Base-by-base conservation (phyloP, 2,329 filamentous ascomycete genomes). In the Pseudogymnoascus sp. region DNA sequence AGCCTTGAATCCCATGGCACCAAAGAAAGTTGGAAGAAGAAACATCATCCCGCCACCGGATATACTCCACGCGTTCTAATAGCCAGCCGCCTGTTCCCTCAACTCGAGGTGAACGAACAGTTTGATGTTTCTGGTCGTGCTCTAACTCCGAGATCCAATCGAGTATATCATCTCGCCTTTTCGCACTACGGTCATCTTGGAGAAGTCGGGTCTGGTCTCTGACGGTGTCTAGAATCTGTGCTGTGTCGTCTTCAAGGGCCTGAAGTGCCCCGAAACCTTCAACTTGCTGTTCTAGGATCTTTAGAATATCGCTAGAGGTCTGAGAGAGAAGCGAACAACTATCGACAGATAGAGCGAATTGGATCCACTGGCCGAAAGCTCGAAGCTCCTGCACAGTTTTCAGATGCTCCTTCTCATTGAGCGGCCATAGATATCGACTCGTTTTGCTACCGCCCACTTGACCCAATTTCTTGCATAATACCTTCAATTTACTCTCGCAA, bases 1-100 rank as follows among this genome's bases (percentile, higher is more conserved):
- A 64, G 19, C 69, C 68, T 39, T 64, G 68, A 30, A 67, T 68
- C 11, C 69, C 69, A 36, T 65, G 60, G 59, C 67, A 69, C 64
- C 64, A 69, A 36, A 69, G 65, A 4, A 63, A 16, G 16, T 62
- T 59, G 8, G 61, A 36, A 7, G n/a, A 30, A 23, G 41, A 38
- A 42, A 11, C 39, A 22, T 42, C 39, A 42, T 42, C 39, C 16
- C 39, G 39, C 39, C 39, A 23, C 39, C 39, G 39, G 39, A 22
- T 8, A 42, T 42, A 42, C 19, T 42, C 39, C 19, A 5, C 23
- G 22, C 39, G 19, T 42, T 42, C 39, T 42, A 66, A 60, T 8
- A 70, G 41, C 69, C 69, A 70, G 33, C 63, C 58, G 12, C 68
- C 67, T 3, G 67, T 69, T 5, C 64, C 61, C 58, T 61, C 25